Percentiles rank a stretch among this genome's conserved stretches.
Evolutionary conservation across 805 yeast genomes (phyloP).

Genomic region (Candida insectorum): DNA sequence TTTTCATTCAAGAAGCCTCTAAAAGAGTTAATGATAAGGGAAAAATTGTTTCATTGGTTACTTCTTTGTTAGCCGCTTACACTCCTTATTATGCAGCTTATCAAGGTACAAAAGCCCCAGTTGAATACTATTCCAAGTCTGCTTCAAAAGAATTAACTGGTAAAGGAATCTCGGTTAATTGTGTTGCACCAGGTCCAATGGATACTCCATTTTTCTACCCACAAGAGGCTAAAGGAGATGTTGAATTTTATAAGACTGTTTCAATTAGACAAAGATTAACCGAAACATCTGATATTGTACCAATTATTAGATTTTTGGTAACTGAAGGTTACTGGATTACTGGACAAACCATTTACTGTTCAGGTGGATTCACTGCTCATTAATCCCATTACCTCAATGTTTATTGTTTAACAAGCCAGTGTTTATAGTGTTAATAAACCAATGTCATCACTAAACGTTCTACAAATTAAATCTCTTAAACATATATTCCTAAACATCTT

Average conservation of each 20-base stretch:
- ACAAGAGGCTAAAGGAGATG: slow-evolving; percentile 51
- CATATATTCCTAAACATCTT: background rate
- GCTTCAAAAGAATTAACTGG: slow-evolving; percentile 51
- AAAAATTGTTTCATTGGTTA: slow-evolving; percentile 53
- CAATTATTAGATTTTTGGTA: slow-evolving; percentile 56
- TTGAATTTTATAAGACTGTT: slow-evolving; percentile 54
- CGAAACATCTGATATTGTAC: slow-evolving; percentile 58
- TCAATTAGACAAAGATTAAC: slow-evolving; percentile 52
- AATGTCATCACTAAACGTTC: too few species aligned
- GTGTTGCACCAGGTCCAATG: slow-evolving; percentile 67
- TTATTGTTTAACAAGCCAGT: too few species aligned
- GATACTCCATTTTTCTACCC: slow-evolving; percentile 64
- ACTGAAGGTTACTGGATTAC: slow-evolving; percentile 69
- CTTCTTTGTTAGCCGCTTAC: slow-evolving; percentile 66
- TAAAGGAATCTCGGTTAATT: slow-evolving; percentile 48
- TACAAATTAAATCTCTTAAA: background rate
- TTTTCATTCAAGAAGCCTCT: slow-evolving; percentile 57
- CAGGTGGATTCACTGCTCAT: slow-evolving; percentile 67
- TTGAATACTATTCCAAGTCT: slow-evolving; percentile 50
- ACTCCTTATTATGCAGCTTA: slow-evolving; percentile 49
- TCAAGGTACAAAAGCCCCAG: slow-evolving; percentile 59
- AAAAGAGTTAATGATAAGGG: slow-evolving; percentile 50
- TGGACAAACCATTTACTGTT: slow-evolving; percentile 64
- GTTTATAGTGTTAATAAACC: too few species aligned
- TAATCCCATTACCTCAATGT: too few species aligned